Evolutionary conservation across 208 protist genomes (phyloP).

Genomic region (Jaenimonas drosophilae): DNA sequence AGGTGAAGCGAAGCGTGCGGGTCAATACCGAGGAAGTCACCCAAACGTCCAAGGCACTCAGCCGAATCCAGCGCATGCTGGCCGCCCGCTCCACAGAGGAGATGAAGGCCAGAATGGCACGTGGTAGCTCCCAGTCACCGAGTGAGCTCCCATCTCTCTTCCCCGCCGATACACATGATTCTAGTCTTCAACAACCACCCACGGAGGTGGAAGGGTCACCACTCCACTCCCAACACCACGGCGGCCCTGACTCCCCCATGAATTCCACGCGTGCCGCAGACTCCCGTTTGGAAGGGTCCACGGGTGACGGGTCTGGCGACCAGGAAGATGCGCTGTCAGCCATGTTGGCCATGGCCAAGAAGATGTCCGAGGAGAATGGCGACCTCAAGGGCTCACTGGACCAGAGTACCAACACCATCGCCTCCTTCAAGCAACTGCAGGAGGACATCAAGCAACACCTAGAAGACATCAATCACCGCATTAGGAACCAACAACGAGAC

Average conservation of each 20-base stretch:
- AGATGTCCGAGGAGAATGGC: slow-evolving; percentile 17
- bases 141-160: no score
- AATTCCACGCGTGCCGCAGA: no score
- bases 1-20: slow-evolving; percentile 8
- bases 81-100: slow-evolving; percentile 10
- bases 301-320: background rate
- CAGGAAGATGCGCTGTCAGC: slow-evolving; percentile 6
- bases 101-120: slow-evolving; percentile 12
- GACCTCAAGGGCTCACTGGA: slow-evolving; percentile 9
- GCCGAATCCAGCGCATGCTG: slow-evolving; percentile 16
- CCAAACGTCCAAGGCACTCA: slow-evolving; percentile 3
- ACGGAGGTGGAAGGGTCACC: no score
- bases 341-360: slow-evolving; percentile 8
- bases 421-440: slow-evolving; percentile 3
- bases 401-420: slow-evolving; percentile 3
- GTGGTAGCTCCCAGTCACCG: slow-evolving; percentile 4
- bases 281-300: no score
- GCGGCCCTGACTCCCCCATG: no score
- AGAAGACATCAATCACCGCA: slow-evolving; percentile 1
- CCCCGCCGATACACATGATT: no score
- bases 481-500: slow-evolving; percentile 11
- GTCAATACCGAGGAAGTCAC: slow-evolving; percentile 6
- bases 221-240: no score
- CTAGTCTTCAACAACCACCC: no score
- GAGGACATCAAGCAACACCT: slow-evolving; percentile 1